These are phyloP conservation scores for Fraxinus baroniana DNA, from an alignment of 305 asterid species.

Conservation along the genomic window DNA sequence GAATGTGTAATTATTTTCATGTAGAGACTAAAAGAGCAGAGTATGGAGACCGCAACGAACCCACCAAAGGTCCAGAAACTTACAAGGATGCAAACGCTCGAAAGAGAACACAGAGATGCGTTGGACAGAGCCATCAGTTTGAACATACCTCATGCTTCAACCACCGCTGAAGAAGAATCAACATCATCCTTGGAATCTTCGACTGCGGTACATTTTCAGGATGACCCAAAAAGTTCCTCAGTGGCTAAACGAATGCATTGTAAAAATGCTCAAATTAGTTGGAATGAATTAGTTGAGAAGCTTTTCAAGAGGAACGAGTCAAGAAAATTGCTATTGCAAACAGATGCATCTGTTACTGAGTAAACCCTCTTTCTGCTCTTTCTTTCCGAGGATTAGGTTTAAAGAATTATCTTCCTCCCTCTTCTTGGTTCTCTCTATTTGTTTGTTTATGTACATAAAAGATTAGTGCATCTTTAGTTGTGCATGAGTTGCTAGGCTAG, in stretches of 20 bases:
- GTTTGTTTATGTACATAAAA: not conserved
- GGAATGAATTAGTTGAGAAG: conserved; percentile 65
- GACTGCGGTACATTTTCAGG: conserved; percentile 26
- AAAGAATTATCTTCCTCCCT: not conserved
- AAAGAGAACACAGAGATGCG: conserved; percentile 89
- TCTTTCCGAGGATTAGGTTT: not conserved
- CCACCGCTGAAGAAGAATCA: conserved; percentile 39
- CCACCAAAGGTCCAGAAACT: conserved; percentile 70
- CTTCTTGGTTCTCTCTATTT: not conserved
- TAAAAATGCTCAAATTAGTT: conserved; percentile 50
- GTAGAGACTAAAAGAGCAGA: conserved; percentile 59
- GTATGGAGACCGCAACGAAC: conserved; percentile 40
- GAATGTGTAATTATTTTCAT: conserved; percentile 11
- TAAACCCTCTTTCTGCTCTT: conserved; percentile 1
- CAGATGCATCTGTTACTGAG: conserved; percentile 30
- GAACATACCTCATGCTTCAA: conserved; percentile 78
- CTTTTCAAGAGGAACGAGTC: conserved; percentile 56
- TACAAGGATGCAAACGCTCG: conserved; percentile 54
- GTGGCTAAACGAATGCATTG: conserved; percentile 23
- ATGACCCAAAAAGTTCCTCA: conserved; percentile 20
- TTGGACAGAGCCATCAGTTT: conserved; percentile 79
- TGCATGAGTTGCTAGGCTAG: not conserved
- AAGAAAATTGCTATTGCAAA: conserved; percentile 42
- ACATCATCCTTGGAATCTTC: conserved; percentile 29
- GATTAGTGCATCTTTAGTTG: not conserved